These are phyloP conservation scores for Acacia crassicarpa DNA, from an alignment of 306 rosid genomes.

Conservation along the genomic window DNA sequence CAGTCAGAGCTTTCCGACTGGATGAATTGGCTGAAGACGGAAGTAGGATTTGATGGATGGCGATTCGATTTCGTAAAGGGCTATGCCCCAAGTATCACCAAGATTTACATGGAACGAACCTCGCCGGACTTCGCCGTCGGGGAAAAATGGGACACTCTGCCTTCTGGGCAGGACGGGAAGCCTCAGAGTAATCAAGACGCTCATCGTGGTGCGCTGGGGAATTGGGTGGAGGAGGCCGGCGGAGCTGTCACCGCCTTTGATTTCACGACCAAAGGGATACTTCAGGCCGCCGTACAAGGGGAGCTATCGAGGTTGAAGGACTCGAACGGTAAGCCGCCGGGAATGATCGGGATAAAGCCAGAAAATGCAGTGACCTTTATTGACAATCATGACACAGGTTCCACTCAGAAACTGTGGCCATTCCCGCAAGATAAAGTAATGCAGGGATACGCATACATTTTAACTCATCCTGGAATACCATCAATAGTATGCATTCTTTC, in stretches of 20 bases:
- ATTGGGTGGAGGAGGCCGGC: constrained; percentile 44
- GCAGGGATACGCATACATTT: constrained; percentile 74
- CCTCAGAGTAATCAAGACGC: constrained; percentile 45
- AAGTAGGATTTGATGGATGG: constrained; percentile 77
- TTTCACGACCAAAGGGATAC: constrained; percentile 54
- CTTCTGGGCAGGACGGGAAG: constrained; percentile 36
- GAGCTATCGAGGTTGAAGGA: constrained; percentile 64
- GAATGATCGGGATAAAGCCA: constrained; percentile 72
- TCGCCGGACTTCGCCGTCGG: constrained; percentile 75
- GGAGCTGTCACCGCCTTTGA: constrained; percentile 54
- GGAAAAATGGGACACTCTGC: constrained; percentile 63
- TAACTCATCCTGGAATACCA: constrained; percentile 84
- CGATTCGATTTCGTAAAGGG: constrained; percentile 77
- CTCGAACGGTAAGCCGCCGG: constrained; percentile 62
- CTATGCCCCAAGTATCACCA: constrained; percentile 51
- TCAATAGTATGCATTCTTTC: constrained; percentile 43
- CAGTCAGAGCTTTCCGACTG: constrained; percentile 69
- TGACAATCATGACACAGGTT: constrained; percentile 81
- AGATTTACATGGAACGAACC: constrained; percentile 59
- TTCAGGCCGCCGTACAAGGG: constrained; percentile 59
- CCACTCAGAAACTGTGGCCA: constrained; percentile 62
- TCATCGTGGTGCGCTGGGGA: constrained; percentile 33
- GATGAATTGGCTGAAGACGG: constrained; percentile 78
- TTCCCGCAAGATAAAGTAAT: constrained; percentile 71
- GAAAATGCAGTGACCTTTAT: constrained; percentile 73